Percentiles rank a stretch among this genome's conserved stretches.
These are phyloP conservation scores for Salix arbutifolia DNA, from an alignment of 345 rosid genomes.

Conservation along the genomic window DNA sequence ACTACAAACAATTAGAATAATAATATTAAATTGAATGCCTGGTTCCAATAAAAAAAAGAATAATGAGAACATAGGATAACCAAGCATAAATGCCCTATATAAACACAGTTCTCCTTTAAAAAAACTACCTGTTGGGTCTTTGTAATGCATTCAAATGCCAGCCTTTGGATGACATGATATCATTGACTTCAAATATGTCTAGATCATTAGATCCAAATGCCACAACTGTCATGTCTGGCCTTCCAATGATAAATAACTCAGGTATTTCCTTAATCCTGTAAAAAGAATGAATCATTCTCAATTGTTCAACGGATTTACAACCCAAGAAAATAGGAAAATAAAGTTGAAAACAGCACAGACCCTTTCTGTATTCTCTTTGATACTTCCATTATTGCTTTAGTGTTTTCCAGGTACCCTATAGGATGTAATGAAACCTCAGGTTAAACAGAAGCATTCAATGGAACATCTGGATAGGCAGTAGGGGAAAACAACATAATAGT, in stretches of 20 bases:
- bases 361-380: slow-evolving; percentile 67
- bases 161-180: slow-evolving; percentile 77
- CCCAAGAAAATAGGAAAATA: background rate
- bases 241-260: slow-evolving; percentile 71
- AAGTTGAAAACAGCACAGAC: slow-evolving; percentile 31
- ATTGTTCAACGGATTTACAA: background rate
- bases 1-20: background rate
- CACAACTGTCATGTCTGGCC: slow-evolving; percentile 84
- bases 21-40: background rate
- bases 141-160: slow-evolving; percentile 95
- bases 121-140: slow-evolving; percentile 77
- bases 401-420: slow-evolving; percentile 72
- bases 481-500: slow-evolving; percentile 7
- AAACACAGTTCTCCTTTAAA: background rate
- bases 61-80: background rate
- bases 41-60: background rate
- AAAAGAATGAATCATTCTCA: background rate
- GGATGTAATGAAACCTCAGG: slow-evolving; percentile 12
- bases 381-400: slow-evolving; percentile 73
- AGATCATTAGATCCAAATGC: slow-evolving; percentile 70
- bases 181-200: slow-evolving; percentile 90
- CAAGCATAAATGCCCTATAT: background rate
- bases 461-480: slow-evolving; percentile 12
- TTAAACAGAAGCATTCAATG: slow-evolving; percentile 9
- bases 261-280: slow-evolving; percentile 66